A percentile compares a stretch with the other conserved stretches of the same genome.
phyloP scores from a whole-genome alignment of 345 rosid genomes.

The Raphanus sativus region DNA sequence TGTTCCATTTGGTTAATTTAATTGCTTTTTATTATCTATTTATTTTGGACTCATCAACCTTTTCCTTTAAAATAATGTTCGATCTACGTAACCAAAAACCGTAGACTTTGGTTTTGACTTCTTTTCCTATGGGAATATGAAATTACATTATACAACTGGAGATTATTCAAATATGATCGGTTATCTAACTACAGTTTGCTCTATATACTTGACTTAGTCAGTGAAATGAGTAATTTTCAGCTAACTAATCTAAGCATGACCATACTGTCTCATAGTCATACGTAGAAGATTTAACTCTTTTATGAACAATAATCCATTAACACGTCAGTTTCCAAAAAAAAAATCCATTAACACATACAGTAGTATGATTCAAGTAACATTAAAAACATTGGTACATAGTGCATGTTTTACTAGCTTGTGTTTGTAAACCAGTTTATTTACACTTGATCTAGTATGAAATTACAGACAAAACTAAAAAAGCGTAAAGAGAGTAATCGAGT shows the following conservation, averaged over 20 bases:
- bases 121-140: not conserved
- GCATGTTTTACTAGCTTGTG: not conserved
- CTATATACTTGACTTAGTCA: slow-evolving; percentile 1
- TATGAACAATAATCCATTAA: not conserved
- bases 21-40: not conserved
- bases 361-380: not conserved
- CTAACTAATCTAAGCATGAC: not conserved
- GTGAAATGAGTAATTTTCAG: not conserved
- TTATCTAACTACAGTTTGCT: slow-evolving; percentile 7
- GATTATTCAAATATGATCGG: not conserved
- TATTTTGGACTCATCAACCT: slow-evolving; percentile 7
- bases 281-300: not conserved
- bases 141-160: slow-evolving; percentile 14
- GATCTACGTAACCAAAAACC: not conserved
- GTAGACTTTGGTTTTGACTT: slow-evolving; percentile 28
- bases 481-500: not conserved
- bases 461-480: not conserved
- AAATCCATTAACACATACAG: not conserved
- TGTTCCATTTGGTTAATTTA: slow-evolving; percentile 20
- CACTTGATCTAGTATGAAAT: not conserved
- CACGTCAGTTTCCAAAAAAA: too few species aligned
- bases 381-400: not conserved
- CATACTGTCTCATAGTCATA: not conserved
- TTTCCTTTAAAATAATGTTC: not conserved
- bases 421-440: not conserved